These are phyloP conservation scores for Berkeleyomyces rouxiae DNA, from an alignment of 2,329 filamentous ascomycete species.

Conservation along the genomic window DNA sequence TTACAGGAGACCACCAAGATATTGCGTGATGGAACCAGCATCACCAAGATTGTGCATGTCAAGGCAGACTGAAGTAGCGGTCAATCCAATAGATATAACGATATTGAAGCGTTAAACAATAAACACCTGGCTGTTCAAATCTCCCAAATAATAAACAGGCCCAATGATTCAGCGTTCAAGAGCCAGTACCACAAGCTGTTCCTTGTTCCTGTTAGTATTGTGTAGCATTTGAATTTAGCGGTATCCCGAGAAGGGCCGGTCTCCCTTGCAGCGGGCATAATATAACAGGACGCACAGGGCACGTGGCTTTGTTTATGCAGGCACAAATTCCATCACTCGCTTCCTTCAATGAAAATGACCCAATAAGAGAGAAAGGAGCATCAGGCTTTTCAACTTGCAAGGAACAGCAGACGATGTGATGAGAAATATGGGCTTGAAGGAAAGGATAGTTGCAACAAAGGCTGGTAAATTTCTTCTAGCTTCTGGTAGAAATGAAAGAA, in stretches of 20 bases:
- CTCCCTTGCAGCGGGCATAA: not conserved
- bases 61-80: constrained; percentile 1
- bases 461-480: no score
- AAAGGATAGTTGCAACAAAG: not conserved
- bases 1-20: constrained; percentile 45
- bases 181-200: not conserved
- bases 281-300: not conserved
- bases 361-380: not conserved
- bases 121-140: not conserved
- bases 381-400: not conserved
- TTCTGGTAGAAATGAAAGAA: not conserved
- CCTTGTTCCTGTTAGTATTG: not conserved
- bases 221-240: not conserved
- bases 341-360: not conserved
- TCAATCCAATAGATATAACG: not conserved
- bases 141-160: not conserved
- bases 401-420: not conserved
- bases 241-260: not conserved
- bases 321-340: not conserved
- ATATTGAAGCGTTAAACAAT: not conserved
- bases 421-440: not conserved
- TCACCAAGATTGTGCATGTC: constrained; percentile 37
- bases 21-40: constrained; percentile 48
- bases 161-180: not conserved
- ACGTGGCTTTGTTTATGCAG: not conserved